Evolutionary conservation across 2,329 filamentous ascomycete genomes (phyloP), one percentile per base, ranked within the genome.

Genomic region (Fusarium sacchari): DNA sequence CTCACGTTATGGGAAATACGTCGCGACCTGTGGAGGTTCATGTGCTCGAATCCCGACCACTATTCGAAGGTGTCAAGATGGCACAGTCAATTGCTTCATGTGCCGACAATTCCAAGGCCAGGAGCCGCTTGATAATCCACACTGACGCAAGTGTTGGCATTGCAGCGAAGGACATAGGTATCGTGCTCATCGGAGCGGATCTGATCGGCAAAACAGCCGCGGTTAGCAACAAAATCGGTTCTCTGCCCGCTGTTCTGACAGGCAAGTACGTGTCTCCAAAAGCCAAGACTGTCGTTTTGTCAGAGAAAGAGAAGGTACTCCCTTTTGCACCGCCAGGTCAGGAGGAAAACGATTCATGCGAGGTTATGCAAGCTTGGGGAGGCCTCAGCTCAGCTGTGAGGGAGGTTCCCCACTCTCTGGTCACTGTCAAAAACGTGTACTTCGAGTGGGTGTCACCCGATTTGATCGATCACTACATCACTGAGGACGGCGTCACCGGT

Each of bases 181-280:
- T 91, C 3, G 81, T 93, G 5, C 80, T 94, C 7, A 82, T 94
- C 3, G 91, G 91, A 3, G 90, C 91, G 4, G 91, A 93, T 76
- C 83, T 88, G 9, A 90, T 94, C 61, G 87, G 88, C 18, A 78
- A 82, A 1, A 78, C 82, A 2, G 91, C 90, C 5, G 86, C 88
- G 36, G 88, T 93, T 24, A 90, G 87, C 79, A 93, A 93, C 80
- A 93, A 93, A 80, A 90, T 86, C 0, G 91, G 91, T 1, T 91
- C 89, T 4, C 80, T 93, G 12, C 86, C 89, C 2, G 86, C 88
- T 3, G 85, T 89, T 1, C 82, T 92, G 4, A 85, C 87, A 56
- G 87, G 88, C 13, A 88, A 84, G 60, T 79, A 87, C 56, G 79
- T 88, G 7, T 83, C 85, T 8, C 84, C 85, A 1, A 67, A 67